Percentiles rank a stretch among this genome's conserved stretches.
Evolutionary conservation across 2,329 filamentous ascomycete genomes (phyloP).

Genomic region (Calonectria honghensis): DNA sequence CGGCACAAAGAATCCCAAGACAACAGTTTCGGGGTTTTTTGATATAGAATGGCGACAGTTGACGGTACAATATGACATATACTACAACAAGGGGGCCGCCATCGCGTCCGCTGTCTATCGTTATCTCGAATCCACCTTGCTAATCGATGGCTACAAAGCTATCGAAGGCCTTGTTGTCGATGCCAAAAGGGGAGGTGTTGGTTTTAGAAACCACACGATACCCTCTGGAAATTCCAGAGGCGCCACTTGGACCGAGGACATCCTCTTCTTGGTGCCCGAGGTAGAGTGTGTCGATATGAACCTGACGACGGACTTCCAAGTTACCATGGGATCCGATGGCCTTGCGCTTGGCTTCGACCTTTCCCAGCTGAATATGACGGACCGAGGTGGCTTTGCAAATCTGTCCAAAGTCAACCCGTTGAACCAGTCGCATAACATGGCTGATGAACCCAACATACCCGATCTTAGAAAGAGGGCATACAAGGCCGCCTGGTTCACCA

Average conservation of each 20-base stretch:
- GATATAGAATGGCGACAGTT: slow-evolving; percentile 58
- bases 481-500: slow-evolving; percentile 65
- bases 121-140: slow-evolving; percentile 52
- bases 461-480: slow-evolving; percentile 64
- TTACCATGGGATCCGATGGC: slow-evolving; percentile 44
- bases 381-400: slow-evolving; percentile 66
- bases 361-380: slow-evolving; percentile 58
- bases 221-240: slow-evolving; percentile 60
- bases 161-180: slow-evolving; percentile 68
- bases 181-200: slow-evolving; percentile 63
- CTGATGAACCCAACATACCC: slow-evolving; percentile 59
- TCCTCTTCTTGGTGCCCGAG: slow-evolving; percentile 68
- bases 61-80: slow-evolving; percentile 50
- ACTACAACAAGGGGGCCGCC: slow-evolving; percentile 56
- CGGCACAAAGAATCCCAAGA: slow-evolving; percentile 44
- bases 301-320: slow-evolving; percentile 64
- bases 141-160: slow-evolving; percentile 57
- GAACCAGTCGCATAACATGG: slow-evolving; percentile 56
- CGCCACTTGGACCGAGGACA: slow-evolving; percentile 66
- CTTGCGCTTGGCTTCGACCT: slow-evolving; percentile 30
- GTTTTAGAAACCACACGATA: slow-evolving; percentile 66
- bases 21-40: slow-evolving; percentile 45
- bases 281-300: slow-evolving; percentile 66
- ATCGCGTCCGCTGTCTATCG: slow-evolving; percentile 55
- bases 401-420: slow-evolving; percentile 60